Conservation (phyloP, 495 filamentous ascomycete species). For the Penicillium lividum region DNA sequence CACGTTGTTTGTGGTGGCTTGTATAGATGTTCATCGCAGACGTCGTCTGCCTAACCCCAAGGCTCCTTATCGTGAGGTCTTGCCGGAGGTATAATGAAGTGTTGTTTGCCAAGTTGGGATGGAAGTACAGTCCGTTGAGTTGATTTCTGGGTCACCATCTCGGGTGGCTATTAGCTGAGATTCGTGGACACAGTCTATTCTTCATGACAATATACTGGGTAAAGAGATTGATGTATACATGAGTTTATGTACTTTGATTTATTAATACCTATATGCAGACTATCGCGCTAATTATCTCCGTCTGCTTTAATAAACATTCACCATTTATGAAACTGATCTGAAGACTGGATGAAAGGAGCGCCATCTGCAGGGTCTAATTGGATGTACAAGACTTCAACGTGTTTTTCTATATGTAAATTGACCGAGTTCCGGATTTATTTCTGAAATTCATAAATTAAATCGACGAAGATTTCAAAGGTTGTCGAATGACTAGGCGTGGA, state of each 20-base stretch:
- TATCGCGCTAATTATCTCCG: neutral
- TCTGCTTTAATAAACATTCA: neutral
- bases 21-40: neutral
- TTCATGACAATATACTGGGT: neutral
- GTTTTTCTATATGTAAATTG: too few species aligned
- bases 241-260: too few species aligned
- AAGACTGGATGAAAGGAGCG: neutral
- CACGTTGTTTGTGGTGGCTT: neutral
- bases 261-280: neutral
- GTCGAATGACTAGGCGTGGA: too few species aligned
- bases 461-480: too few species aligned
- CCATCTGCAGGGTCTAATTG: too few species aligned
- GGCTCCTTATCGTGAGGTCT: neutral
- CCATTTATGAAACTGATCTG: neutral
- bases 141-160: neutral
- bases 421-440: too few species aligned
- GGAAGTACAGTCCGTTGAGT: too few species aligned
- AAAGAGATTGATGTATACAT: neutral
- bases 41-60: neutral
- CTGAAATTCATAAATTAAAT: too few species aligned
- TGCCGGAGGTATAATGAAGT: neutral
- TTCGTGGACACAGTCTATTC: too few species aligned
- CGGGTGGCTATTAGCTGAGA: too few species aligned
- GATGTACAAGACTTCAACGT: too few species aligned
- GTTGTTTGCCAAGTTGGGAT: neutral